phyloP scores from a whole-genome alignment of 2,329 filamentous ascomycete species.

The Emergomyces orientalis region DNA sequence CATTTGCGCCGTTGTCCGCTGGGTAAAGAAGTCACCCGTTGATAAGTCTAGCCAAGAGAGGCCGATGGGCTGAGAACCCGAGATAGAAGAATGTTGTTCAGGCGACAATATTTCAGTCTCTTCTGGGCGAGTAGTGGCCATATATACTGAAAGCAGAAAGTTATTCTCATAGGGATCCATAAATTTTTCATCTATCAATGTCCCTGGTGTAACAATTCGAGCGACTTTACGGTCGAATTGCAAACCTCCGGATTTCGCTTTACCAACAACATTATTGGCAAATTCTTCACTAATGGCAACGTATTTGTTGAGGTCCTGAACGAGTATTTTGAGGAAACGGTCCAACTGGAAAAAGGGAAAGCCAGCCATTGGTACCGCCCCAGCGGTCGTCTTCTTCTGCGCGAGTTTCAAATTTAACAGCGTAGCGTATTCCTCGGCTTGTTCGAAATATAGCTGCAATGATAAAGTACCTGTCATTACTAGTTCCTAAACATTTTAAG shows the following conservation, averaged over 20 bases:
- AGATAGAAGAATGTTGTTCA: constrained; percentile 24
- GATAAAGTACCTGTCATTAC: constrained; percentile 6
- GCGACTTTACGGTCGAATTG: constrained; percentile 78
- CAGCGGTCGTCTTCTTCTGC: constrained; percentile 67
- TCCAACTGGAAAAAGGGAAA: constrained; percentile 92
- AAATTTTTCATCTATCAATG: constrained; percentile 93
- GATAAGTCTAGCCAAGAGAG: constrained; percentile 92
- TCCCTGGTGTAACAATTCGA: constrained; percentile 86
- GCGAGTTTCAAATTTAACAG: constrained; percentile 81
- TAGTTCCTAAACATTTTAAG: not conserved
- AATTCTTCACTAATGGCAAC: constrained; percentile 95
- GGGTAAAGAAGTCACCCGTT: constrained; percentile 87
- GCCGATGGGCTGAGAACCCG: constrained; percentile 49
- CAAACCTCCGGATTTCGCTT: constrained; percentile 64
- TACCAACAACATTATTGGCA: constrained; percentile 59
- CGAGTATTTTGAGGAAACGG: constrained; percentile 82
- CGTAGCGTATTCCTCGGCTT: constrained; percentile 81
- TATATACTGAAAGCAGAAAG: constrained; percentile 73
- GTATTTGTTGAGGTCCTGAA: constrained; percentile 81
- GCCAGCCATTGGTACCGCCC: constrained; percentile 81
- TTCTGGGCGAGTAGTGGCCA: constrained; percentile 30
- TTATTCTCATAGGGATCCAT: constrained; percentile 92
- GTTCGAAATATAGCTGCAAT: constrained; percentile 75
- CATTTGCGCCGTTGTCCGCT: constrained; percentile 59
- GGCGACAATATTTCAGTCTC: constrained; percentile 18